Evolutionary conservation across 139 green algal genomes (phyloP), one percentile per base, ranked within the genome.

Genomic region (Volvox reticuliferus): DNA sequence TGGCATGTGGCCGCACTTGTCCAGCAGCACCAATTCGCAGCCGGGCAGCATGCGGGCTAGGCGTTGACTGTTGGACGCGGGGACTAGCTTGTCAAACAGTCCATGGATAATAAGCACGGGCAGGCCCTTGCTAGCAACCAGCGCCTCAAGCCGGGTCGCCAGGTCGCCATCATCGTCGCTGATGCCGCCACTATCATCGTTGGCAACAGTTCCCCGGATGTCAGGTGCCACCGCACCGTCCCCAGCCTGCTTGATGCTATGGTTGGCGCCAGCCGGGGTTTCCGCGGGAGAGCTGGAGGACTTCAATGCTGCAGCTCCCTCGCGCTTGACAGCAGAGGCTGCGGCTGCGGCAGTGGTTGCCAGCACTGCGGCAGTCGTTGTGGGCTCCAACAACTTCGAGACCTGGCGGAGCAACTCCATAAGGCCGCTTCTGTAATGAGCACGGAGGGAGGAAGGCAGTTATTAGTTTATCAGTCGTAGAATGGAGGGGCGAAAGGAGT

Each of bases 51-150:
- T 55, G 68, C 75, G 76, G 0, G 95, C 95, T 79, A 99, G 91
- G 16, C 95, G 88, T 17, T 92, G 84, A 62, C 92, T 96, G 94
- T 99, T 99, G 37, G 75, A 91, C n/a, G 93, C 69, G 21, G 97
- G 97, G 44, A 99, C 96, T 62, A 99, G 89, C 55, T 21, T 89
- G 90, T 99, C 97, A 35, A 93, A 35, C n/a, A 68, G 65, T 44
- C 97, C 97, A 88, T 98, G 97, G 16, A 98, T 81, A 69, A 98
- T 96, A 67, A 98, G 93, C 62, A 98, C 94, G 14, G 92, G 93
- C 19, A 96, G 79, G 16, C 75, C 44, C 21, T 32, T 44, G 19
- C 44, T 63, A 0, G 65, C 80, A 0, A 92, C 88, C 33, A 86
- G 91, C 20, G 82, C 76, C 17, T 88, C 90, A 79, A 96, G 91